Conservation (phyloP, 306 rosid genomes). For the Senna siamea region DNA sequence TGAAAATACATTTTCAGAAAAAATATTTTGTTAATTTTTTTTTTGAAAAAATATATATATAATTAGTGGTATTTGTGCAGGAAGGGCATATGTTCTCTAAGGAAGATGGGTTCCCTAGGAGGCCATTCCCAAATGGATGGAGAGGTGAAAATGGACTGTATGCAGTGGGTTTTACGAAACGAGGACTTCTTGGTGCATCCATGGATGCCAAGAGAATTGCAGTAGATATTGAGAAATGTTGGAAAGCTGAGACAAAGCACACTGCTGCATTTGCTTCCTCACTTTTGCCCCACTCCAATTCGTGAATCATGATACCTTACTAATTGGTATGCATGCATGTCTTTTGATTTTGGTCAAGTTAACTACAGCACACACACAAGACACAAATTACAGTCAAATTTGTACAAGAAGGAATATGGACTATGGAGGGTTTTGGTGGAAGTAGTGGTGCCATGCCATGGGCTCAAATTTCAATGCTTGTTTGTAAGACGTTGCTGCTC, state of each 20-base stretch:
- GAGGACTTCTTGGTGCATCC: conserved; percentile 87
- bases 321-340: background rate
- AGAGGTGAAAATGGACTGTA: conserved; percentile 80
- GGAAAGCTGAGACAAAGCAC: conserved; percentile 72
- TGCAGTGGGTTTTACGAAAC: conserved; percentile 84
- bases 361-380: background rate
- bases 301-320: background rate
- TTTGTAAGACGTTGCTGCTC: conserved; percentile 18
- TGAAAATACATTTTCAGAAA: too few relatives aligned
- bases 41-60: too few relatives aligned
- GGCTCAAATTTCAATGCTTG: conserved; percentile 15
- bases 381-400: background rate
- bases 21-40: too few relatives aligned
- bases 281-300: conserved; percentile 33
- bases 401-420: conserved; percentile 21
- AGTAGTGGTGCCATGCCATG: conserved; percentile 24
- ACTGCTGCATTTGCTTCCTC: conserved; percentile 40
- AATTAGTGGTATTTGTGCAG: too few relatives aligned
- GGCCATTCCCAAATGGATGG: conserved; percentile 84
- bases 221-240: conserved; percentile 64
- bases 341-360: conserved; percentile 8
- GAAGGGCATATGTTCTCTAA: conserved; percentile 74
- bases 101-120: conserved; percentile 70
- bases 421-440: background rate
- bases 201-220: conserved; percentile 77